Evolutionary conservation across 352 stramenopile genomes (phyloP).

Genomic region (Phytophthora pluvialis): DNA sequence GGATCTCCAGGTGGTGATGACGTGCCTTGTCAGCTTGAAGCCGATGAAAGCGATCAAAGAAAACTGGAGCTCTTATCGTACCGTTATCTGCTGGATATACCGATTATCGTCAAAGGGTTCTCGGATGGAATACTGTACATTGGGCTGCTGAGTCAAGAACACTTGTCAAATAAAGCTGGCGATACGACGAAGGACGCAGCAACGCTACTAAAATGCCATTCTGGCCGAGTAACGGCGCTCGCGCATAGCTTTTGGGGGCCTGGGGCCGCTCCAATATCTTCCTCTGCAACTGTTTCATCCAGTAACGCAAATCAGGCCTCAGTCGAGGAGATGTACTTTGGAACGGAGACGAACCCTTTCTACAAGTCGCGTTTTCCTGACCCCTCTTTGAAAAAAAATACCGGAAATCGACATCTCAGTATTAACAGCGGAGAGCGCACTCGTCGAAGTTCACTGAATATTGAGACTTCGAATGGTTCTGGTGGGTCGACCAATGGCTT

Average conservation of each 20-base stretch:
- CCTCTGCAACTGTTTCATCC: background rate
- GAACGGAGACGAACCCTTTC: slow-evolving; percentile 69
- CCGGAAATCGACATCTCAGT: slow-evolving; percentile 42
- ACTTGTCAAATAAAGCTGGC: slow-evolving; percentile 15
- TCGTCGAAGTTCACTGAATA: slow-evolving; percentile 4
- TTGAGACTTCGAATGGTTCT: background rate
- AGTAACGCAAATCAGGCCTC: slow-evolving; percentile 7
- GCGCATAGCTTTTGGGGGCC: slow-evolving; percentile 52
- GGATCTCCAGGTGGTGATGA: background rate
- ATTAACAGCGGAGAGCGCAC: background rate
- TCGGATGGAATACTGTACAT: slow-evolving; percentile 51
- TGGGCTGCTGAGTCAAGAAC: slow-evolving; percentile 35
- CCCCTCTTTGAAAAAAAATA: slow-evolving; percentile 36
- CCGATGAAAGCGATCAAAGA: slow-evolving; percentile 8
- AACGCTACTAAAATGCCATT: slow-evolving; percentile 42
- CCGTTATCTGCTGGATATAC: slow-evolving; percentile 65
- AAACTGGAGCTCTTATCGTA: slow-evolving; percentile 13
- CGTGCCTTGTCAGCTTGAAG: slow-evolving; percentile 6
- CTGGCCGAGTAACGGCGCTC: slow-evolving; percentile 51
- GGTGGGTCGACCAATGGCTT: background rate
- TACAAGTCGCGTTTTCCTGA: slow-evolving; percentile 57
- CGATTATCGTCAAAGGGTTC: slow-evolving; percentile 56
- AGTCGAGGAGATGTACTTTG: slow-evolving; percentile 33
- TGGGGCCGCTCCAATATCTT: background rate
- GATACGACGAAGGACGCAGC: slow-evolving; percentile 10